Evolutionary conservation across 2,329 filamentous ascomycete genomes (phyloP).

Genomic region (Simplicillium sp.): DNA sequence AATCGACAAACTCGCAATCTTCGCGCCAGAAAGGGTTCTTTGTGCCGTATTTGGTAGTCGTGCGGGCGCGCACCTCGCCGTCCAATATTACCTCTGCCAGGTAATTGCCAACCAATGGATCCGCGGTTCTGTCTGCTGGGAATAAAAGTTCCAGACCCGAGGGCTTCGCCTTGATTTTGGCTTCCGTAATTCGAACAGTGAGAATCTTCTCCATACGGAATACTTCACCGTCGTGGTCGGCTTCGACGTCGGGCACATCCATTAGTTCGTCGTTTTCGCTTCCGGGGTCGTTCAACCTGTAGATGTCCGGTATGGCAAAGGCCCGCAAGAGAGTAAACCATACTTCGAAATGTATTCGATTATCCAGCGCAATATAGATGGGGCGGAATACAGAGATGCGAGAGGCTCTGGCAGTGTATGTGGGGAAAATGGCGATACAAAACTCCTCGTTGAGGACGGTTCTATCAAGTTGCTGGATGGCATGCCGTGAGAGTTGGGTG

Average conservation of each 20-base stretch:
- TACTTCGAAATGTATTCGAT: conserved; percentile 84
- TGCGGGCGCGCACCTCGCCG: conserved; percentile 68
- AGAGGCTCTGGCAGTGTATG: conserved; percentile 69
- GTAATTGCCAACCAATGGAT: conserved; percentile 55
- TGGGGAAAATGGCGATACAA: conserved; percentile 91
- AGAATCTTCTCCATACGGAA: conserved; percentile 56
- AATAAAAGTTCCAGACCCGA: conserved; percentile 12
- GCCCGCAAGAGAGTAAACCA: conserved; percentile 91
- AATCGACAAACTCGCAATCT: conserved; percentile 66
- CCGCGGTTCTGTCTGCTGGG: conserved; percentile 19
- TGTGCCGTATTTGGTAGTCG: conserved; percentile 60
- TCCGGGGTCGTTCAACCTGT: conserved; percentile 46
- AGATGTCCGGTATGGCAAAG: conserved; percentile 86
- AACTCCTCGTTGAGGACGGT: conserved; percentile 89
- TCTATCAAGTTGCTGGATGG: conserved; percentile 80
- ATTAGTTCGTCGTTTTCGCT: conserved; percentile 28
- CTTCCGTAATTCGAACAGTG: conserved; percentile 49
- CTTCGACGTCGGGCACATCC: conserved; percentile 27
- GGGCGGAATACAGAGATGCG: conserved; percentile 73
- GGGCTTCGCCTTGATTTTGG: conserved; percentile 41
- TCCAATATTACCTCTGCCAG: conserved; percentile 73
- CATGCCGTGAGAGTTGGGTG: conserved; percentile 78
- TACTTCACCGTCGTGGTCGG: conserved; percentile 35
- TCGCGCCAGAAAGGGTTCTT: conserved; percentile 76
- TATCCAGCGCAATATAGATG: conserved; percentile 81